Conservation (phyloP, 805 yeast genomes). For the Suhomyces xylopsoci region DNA sequence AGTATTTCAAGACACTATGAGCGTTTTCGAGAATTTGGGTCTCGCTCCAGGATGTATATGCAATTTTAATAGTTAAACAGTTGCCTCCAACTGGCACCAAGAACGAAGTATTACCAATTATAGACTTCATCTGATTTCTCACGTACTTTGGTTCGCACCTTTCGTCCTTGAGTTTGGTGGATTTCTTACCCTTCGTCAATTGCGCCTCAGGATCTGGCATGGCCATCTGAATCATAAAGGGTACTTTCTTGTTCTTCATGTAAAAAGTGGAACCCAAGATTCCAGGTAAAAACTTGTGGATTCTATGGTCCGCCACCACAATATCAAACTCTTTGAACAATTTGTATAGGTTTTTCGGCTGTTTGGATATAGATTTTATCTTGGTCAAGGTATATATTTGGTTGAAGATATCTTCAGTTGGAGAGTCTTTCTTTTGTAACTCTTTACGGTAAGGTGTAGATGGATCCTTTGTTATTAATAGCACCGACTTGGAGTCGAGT, state of each 20-base stretch:
- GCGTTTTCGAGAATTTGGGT: slow-evolving; percentile 50
- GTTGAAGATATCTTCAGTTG: slow-evolving; percentile 60
- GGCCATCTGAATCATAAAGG: slow-evolving; percentile 64
- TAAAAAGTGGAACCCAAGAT: slow-evolving; percentile 61
- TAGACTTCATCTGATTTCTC: slow-evolving; percentile 59
- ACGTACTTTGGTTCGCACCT: slow-evolving; percentile 66
- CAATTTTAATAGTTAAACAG: slow-evolving; percentile 58
- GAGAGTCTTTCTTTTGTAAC: slow-evolving; percentile 46
- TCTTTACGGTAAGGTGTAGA: slow-evolving; percentile 52
- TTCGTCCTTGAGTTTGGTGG: slow-evolving; percentile 50
- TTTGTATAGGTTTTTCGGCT: slow-evolving; percentile 44
- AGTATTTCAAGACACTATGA: slow-evolving; percentile 46
- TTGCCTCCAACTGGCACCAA: slow-evolving; percentile 59
- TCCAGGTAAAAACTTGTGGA: slow-evolving; percentile 57
- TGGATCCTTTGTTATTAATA: slow-evolving; percentile 75
- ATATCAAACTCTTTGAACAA: slow-evolving; percentile 62
- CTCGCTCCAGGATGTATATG: slow-evolving; percentile 46
- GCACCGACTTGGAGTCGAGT: slow-evolving; percentile 47
- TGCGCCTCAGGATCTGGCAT: slow-evolving; percentile 33
- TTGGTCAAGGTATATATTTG: slow-evolving; percentile 60
- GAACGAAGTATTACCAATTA: slow-evolving; percentile 59
- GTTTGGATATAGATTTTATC: slow-evolving; percentile 45
- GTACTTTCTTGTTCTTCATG: slow-evolving; percentile 61
- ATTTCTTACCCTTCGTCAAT: slow-evolving; percentile 28
- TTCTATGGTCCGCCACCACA: slow-evolving; percentile 66